Percentiles rank a stretch among this genome's conserved stretches.
phyloP scores from a whole-genome alignment of 202 grass and related monocot species.

The Elaeis oleifera region DNA sequence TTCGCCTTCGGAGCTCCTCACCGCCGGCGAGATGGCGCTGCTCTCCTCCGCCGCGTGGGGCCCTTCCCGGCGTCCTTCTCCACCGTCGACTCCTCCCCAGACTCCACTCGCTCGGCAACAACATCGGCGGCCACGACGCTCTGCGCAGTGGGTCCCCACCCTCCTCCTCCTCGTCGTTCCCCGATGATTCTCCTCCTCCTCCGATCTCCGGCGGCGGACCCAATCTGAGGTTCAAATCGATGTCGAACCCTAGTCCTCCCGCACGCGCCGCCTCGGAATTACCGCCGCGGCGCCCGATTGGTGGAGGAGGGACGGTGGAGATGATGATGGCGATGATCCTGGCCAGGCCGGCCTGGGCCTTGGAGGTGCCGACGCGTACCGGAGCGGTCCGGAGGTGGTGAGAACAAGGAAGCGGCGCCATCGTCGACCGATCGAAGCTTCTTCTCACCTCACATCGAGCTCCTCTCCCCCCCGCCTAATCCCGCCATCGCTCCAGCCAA shows the following conservation, averaged over 20 bases:
- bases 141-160: too few relatives aligned
- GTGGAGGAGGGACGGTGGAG: slow-evolving; percentile 1
- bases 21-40: neutral
- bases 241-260: neutral
- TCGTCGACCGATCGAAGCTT: slow-evolving; percentile 10
- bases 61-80: neutral
- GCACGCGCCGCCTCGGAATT: neutral
- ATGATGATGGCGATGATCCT: slow-evolving; percentile 25
- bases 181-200: neutral
- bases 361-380: slow-evolving; percentile 10
- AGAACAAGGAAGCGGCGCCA: slow-evolving; percentile 7
- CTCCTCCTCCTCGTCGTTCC: neutral
- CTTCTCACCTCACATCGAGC: neutral
- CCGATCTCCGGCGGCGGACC: slow-evolving; percentile 19
- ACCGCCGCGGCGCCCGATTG: neutral
- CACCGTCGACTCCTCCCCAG: neutral
- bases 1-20: slow-evolving; percentile 18
- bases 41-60: neutral
- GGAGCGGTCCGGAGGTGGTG: too few relatives aligned
- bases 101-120: neutral
- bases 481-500: too few relatives aligned
- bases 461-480: too few relatives aligned
- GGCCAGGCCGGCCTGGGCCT: slow-evolving; percentile 9
- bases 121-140: neutral
- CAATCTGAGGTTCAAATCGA: slow-evolving; percentile 25